Conservation (phyloP, 306 rosid species). For the Mimosa pudica region DNA sequence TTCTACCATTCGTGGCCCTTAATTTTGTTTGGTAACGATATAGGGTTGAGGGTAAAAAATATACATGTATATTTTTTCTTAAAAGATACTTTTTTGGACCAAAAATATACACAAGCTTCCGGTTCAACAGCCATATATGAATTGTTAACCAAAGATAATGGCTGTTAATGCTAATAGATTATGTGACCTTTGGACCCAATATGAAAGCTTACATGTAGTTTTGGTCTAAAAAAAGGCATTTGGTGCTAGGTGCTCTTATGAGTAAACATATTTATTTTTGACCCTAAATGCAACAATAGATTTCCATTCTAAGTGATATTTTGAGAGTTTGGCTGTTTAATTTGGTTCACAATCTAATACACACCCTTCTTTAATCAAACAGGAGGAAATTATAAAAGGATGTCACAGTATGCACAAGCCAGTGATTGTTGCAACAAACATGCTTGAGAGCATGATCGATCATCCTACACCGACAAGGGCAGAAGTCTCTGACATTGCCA, state of each 20-base stretch:
- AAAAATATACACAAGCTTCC: too few relatives aligned
- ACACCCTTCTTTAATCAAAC: constrained; percentile 39
- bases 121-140: too few relatives aligned
- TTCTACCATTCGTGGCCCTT: constrained; percentile 5
- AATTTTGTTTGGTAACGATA: background rate
- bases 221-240: too few relatives aligned
- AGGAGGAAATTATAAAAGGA: constrained; percentile 86
- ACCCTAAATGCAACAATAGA: background rate
- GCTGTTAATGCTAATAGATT: too few relatives aligned
- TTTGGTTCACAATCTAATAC: constrained; percentile 16
- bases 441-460: constrained; percentile 96
- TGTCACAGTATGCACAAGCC: constrained; percentile 86
- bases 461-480: constrained; percentile 98
- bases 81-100: too few relatives aligned
- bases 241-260: too few relatives aligned
- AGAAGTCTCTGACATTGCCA: constrained; percentile 93
- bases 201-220: too few relatives aligned
- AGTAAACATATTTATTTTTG: too few relatives aligned
- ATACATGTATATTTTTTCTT: too few relatives aligned
- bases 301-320: constrained; percentile 13
- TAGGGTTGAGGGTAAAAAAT: too few relatives aligned
- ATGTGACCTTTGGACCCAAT: too few relatives aligned
- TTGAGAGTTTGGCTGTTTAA: background rate
- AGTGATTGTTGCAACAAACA: constrained; percentile 94
- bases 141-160: too few relatives aligned